A percentile compares a stretch with the other conserved stretches of the same genome.
Conservation (phyloP, 2,329 filamentous ascomycete species). For the Talaromyces sp. region DNA sequence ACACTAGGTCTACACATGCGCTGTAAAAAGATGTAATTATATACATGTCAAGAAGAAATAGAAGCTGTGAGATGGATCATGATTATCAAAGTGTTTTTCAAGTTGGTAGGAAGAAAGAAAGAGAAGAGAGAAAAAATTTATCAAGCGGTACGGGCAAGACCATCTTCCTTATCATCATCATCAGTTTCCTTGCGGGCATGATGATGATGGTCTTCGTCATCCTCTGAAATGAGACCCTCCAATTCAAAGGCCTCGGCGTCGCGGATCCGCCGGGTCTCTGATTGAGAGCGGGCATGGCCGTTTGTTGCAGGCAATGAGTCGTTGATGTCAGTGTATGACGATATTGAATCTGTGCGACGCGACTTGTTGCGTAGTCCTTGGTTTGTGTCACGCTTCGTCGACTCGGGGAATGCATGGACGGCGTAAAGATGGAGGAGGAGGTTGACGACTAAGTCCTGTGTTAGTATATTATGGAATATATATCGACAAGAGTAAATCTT, state of each 20-base stretch:
- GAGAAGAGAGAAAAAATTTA: not conserved
- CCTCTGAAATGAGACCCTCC: conserved; percentile 82
- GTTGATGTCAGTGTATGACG: conserved; percentile 30
- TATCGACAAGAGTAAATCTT: conserved; percentile 25
- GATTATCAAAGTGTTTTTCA: not conserved
- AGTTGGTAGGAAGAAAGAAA: not conserved
- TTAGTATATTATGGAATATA: conserved; percentile 4
- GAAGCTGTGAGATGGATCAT: not conserved
- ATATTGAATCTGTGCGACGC: conserved; percentile 10
- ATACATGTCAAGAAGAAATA: not conserved
- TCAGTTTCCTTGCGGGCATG: conserved; percentile 20
- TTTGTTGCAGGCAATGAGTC: conserved; percentile 33
- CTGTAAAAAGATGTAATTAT: not conserved
- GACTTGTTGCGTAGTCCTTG: conserved; percentile 3
- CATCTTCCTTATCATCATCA: conserved; percentile 28
- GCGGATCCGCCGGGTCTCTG: conserved; percentile 52
- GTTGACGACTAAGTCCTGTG: conserved; percentile 58
- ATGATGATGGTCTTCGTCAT: conserved; percentile 56
- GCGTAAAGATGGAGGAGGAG: conserved; percentile 84
- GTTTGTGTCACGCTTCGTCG: conserved; percentile 14
- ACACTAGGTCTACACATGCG: not conserved
- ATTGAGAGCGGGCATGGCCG: conserved; percentile 38
- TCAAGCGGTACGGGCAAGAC: not conserved
- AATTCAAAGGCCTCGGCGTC: conserved; percentile 94
- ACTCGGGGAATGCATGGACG: conserved; percentile 50